These are phyloP conservation scores for Pythium sp. DNA, from an alignment of 352 stramenopile genomes.

Conservation along the genomic window DNA sequence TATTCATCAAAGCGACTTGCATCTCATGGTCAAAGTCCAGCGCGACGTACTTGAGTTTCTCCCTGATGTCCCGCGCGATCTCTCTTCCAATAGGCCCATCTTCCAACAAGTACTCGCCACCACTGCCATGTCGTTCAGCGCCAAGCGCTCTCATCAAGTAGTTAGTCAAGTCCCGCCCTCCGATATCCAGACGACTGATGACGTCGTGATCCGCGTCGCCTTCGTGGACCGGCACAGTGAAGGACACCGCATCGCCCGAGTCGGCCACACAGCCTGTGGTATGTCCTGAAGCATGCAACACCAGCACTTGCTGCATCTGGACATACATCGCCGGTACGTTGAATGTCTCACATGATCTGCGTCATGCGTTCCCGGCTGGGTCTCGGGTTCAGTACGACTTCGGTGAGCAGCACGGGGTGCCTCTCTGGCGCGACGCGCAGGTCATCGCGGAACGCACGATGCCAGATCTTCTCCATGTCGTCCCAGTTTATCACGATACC, in stretches of 20 bases:
- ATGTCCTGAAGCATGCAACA: constrained; percentile 88
- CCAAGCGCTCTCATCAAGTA: neutral
- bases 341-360: constrained; percentile 96
- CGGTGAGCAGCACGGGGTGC: constrained; percentile 93
- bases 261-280: constrained; percentile 92
- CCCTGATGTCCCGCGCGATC: neutral
- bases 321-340: constrained; percentile 90
- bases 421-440: constrained; percentile 92
- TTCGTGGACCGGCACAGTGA: neutral
- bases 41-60: neutral
- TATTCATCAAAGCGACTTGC: neutral
- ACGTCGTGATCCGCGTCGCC: neutral
- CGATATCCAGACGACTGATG: neutral
- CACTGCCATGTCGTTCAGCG: neutral
- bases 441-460: constrained; percentile 94
- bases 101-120: neutral
- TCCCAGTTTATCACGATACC: constrained; percentile 99
- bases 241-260: constrained; percentile 9
- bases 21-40: constrained; percentile 6
- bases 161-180: neutral
- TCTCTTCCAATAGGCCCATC: neutral
- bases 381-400: constrained; percentile 93
- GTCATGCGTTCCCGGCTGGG: constrained; percentile 90
- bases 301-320: constrained; percentile 84
- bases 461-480: constrained; percentile 99